Conservation (phyloP, 257 asterid genomes). For the Ligustrum vulgare region DNA sequence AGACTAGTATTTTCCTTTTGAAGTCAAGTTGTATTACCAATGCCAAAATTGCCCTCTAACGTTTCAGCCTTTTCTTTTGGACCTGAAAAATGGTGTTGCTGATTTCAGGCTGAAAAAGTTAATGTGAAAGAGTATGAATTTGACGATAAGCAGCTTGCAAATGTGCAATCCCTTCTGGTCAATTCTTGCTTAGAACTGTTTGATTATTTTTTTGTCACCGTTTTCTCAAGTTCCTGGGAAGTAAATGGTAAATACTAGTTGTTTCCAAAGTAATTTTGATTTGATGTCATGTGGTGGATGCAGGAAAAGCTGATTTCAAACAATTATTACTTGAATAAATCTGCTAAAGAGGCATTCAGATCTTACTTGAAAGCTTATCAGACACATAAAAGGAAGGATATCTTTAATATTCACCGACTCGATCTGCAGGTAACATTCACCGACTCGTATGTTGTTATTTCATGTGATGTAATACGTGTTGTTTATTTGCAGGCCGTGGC, state of each 20-base stretch:
- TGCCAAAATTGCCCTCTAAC: not conserved
- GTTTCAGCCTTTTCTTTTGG: not conserved
- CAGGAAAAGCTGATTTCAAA: conserved; percentile 74
- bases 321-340: conserved; percentile 74
- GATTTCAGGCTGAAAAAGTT: conserved; percentile 82
- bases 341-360: conserved; percentile 92
- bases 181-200: conserved; percentile 20
- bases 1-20: conserved; percentile 18
- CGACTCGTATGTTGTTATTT: no score
- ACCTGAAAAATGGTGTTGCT: conserved; percentile 10
- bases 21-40: not conserved
- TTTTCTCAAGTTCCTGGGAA: not conserved
- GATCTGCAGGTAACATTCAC: conserved; percentile 70
- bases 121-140: conserved; percentile 81
- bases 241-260: no score
- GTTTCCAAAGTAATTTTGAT: no score
- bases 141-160: conserved; percentile 67
- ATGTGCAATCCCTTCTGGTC: conserved; percentile 87
- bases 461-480: not conserved
- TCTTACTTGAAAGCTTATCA: conserved; percentile 79
- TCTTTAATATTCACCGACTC: conserved; percentile 80
- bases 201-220: not conserved
- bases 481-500: conserved; percentile 67
- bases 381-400: conserved; percentile 92
- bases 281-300: no score